Conservation (phyloP, 768 basidiomycete genomes). For the Peribolospora baueri region DNA sequence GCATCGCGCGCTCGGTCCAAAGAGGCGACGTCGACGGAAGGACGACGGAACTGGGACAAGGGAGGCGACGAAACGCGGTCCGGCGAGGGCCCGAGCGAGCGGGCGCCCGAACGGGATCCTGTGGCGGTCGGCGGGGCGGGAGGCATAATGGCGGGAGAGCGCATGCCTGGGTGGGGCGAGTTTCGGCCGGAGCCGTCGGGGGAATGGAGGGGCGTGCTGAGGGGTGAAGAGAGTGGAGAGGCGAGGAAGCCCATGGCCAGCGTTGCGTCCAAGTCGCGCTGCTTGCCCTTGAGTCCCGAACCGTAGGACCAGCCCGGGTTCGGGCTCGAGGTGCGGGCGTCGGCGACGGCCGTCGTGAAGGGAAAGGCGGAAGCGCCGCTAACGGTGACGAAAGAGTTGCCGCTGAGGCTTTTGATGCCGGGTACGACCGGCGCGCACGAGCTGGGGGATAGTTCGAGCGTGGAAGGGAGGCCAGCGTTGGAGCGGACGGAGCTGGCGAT, state of each 20-base stretch:
- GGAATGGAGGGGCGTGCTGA: background rate
- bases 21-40: background rate
- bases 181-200: background rate
- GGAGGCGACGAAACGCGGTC: background rate
- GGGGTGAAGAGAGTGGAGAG: background rate
- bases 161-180: background rate
- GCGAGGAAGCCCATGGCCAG: background rate
- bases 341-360: background rate
- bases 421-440: too few species aligned
- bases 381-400: too few species aligned
- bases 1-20: background rate
- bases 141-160: background rate
- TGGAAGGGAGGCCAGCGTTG: background rate
- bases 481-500: background rate
- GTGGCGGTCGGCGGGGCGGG: background rate
- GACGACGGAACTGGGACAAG: background rate
- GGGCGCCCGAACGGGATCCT: background rate
- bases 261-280: background rate
- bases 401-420: too few species aligned
- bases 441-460: background rate
- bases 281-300: background rate
- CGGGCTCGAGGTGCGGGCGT: too few species aligned
- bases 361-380: background rate
- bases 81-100: background rate
- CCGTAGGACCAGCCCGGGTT: background rate